phyloP scores from a whole-genome alignment of 1,284 basidiomycete species.

The Ceratobasidium sp. region DNA sequence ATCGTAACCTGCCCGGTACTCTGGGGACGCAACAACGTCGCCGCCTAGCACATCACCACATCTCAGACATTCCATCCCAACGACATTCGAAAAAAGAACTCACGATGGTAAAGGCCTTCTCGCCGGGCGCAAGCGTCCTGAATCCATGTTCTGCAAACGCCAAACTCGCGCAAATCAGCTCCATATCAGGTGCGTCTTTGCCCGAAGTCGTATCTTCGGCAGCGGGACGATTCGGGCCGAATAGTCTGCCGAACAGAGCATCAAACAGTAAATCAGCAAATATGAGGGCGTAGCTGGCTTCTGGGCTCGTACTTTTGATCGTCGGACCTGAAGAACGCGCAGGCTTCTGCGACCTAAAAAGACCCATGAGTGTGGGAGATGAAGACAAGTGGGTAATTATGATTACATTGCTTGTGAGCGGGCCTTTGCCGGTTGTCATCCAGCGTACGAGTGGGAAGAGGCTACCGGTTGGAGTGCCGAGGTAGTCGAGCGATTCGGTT shows the following conservation, averaged over 20 bases:
- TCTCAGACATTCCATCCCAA: constrained; percentile 6
- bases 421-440: constrained; percentile 54
- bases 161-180: constrained; percentile 55
- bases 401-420: constrained; percentile 50
- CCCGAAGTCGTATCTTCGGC: constrained; percentile 50
- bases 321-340: constrained; percentile 51
- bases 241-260: constrained; percentile 42
- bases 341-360: constrained; percentile 44
- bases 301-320: constrained; percentile 50
- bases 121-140: constrained; percentile 47
- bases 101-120: constrained; percentile 44
- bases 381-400: neutral
- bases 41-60: constrained; percentile 44
- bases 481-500: constrained; percentile 53
- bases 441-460: constrained; percentile 54
- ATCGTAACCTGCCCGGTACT: constrained; percentile 56
- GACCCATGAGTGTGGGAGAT: neutral
- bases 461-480: constrained; percentile 52
- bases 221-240: constrained; percentile 7
- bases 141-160: constrained; percentile 51
- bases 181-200: constrained; percentile 56
- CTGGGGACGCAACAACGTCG: constrained; percentile 50
- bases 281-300: constrained; percentile 23
- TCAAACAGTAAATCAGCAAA: neutral
- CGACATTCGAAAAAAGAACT: neutral